Conservation (phyloP, 1,139 yeast genomes). For the Pichia inconspicua region DNA sequence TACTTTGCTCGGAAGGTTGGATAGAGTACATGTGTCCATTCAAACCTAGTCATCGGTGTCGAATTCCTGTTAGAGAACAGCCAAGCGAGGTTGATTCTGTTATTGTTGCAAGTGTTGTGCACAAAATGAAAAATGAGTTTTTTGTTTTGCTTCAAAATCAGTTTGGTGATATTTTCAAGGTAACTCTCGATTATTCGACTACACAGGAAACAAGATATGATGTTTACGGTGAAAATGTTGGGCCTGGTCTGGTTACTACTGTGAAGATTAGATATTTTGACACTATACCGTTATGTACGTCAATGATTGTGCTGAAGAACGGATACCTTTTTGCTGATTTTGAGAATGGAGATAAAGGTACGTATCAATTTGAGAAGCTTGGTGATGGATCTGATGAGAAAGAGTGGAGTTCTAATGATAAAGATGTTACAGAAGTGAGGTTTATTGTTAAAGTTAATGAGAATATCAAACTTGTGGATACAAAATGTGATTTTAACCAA, state of each 20-base stretch:
- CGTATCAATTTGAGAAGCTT: slow-evolving; percentile 71
- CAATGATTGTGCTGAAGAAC: slow-evolving; percentile 55
- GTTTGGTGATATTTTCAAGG: slow-evolving; percentile 71
- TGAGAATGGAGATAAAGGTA: slow-evolving; percentile 51
- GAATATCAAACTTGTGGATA: slow-evolving; percentile 54
- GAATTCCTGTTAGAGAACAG: slow-evolving; percentile 51
- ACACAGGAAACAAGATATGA: slow-evolving; percentile 23
- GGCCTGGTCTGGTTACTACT: slow-evolving; percentile 30
- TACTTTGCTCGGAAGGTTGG: slow-evolving; percentile 41
- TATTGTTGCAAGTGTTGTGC: slow-evolving; percentile 54
- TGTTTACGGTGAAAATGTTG: slow-evolving; percentile 18
- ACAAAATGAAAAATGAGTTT: slow-evolving; percentile 52
- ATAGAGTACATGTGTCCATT: slow-evolving; percentile 39
- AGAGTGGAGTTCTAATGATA: slow-evolving; percentile 28
- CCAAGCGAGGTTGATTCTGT: slow-evolving; percentile 27
- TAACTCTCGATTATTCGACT: slow-evolving; percentile 38
- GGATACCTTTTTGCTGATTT: slow-evolving; percentile 71
- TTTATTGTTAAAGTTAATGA: slow-evolving; percentile 36
- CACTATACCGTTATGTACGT: slow-evolving; percentile 52
- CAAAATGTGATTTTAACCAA: slow-evolving; percentile 51
- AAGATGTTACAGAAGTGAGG: slow-evolving; percentile 24
- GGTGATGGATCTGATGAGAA: slow-evolving; percentile 44
- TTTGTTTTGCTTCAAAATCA: slow-evolving; percentile 68
- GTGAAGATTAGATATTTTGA: slow-evolving; percentile 63
- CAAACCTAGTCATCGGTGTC: slow-evolving; percentile 32